A percentile compares a stretch with the other conserved stretches of the same genome.
Evolutionary conservation across 345 rosid genomes (phyloP).

Genomic region (Aquilaria yunnanensis): DNA sequence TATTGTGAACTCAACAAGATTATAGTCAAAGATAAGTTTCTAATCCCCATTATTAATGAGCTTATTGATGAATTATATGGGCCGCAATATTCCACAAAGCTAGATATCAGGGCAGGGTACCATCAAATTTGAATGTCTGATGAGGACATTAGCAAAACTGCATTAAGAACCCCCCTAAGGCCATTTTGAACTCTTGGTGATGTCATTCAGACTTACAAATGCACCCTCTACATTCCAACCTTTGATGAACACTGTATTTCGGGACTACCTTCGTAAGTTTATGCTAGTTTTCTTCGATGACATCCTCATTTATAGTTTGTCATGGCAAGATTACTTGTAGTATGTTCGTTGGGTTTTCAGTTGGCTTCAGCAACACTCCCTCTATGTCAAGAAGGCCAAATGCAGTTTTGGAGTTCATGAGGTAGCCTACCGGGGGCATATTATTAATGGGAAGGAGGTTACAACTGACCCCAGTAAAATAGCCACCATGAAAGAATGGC

Average conservation of each 20-base stretch:
- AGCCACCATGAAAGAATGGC: neutral
- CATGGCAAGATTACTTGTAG: neutral
- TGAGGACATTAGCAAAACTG: too few relatives aligned
- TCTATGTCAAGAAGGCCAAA: neutral
- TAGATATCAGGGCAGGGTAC: neutral
- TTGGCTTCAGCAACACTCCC: neutral
- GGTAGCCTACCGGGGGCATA: too few relatives aligned
- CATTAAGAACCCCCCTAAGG: too few relatives aligned
- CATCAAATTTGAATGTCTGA: too few relatives aligned
- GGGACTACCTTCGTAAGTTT: neutral
- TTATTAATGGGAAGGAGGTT: too few relatives aligned
- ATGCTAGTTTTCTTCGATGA: neutral
- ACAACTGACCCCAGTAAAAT: too few relatives aligned
- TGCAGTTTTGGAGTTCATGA: neutral
- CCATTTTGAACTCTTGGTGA: too few relatives aligned
- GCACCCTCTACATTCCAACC: neutral
- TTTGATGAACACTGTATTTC: too few relatives aligned
- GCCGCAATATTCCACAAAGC: neutral
- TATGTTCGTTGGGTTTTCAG: neutral
- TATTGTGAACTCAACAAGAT: neutral
- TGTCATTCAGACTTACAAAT: neutral
- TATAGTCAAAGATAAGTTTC: neutral
- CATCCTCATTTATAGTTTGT: too few relatives aligned
- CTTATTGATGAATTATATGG: neutral
- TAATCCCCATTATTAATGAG: too few relatives aligned